Evolutionary conservation across 495 filamentous ascomycete species (phyloP), one percentile per base, ranked within the genome.

Genomic region (Talaromyces ruber): DNA sequence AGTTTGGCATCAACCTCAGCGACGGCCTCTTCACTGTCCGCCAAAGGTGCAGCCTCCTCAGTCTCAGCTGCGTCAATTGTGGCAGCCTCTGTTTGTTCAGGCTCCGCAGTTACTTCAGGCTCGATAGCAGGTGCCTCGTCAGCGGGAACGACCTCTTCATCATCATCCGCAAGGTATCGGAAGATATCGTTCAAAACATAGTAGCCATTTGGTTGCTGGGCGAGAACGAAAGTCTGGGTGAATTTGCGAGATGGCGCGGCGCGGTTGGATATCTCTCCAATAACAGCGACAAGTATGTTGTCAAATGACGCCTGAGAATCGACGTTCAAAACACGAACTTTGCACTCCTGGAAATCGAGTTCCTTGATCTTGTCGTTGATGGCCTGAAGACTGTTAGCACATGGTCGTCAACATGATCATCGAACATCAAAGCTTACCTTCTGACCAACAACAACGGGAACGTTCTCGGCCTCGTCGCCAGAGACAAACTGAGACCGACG

Each of bases 161-260:
- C 85, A 61, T 90, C 88, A 47, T 91, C 88, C 28, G 86, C 83
- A 62, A 98, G 84, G 75, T 92, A 98, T 51, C 94, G 82, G 77
- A 98, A 92, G 72, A 98, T 97, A 64, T 98, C 94, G 71, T 98
- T 98, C 63, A 98, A 84, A 3, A 98, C 94, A 66, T 96, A 98
- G 78, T 98, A 98, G 57, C 94, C 94, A 51, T 93, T 97, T 28
- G 91, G 91, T 77, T 98, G 94, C 72, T 93, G 86, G 9, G 94
- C 95, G 59, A 98, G 86, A 57, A 98, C 92, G 66, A 98, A 98
- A n/a, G 94, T 97, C 81, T 98, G 94, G 12, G 90, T 86, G 67
- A 98, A 98, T 73, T 97, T 97, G 79, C 89, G 92, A 63, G 92
- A 90, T 22, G 92, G 90, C 62, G 86, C 85, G 21, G 84, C 85